These are phyloP conservation scores for Solanum neorickii DNA, from an alignment of 257 asterid species.

Conservation along the genomic window DNA sequence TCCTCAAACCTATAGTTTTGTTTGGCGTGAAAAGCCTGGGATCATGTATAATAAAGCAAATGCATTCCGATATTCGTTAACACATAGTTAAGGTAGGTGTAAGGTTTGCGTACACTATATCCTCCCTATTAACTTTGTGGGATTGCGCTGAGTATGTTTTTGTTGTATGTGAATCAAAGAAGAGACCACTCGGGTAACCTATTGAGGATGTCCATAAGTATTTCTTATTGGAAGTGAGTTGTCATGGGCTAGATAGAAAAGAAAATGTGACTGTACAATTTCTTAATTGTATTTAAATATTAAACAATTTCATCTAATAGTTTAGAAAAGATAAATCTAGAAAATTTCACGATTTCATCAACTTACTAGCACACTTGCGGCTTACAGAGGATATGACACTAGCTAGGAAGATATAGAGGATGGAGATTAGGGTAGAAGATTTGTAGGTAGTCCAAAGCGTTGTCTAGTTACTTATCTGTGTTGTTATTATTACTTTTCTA, in stretches of 20 bases:
- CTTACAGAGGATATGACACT: neutral
- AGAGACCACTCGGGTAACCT: neutral
- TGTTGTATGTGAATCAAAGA: neutral
- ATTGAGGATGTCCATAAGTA: neutral
- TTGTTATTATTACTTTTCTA: neutral
- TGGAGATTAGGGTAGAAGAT: neutral
- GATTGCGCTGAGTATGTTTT: neutral
- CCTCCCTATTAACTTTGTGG: neutral
- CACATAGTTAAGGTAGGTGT: neutral
- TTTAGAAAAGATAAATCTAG: neutral
- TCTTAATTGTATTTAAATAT: neutral
- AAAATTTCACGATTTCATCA: neutral
- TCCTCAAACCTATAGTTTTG: neutral
- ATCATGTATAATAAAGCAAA: neutral
- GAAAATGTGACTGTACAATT: neutral
- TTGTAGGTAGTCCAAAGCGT: neutral
- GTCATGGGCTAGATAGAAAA: neutral
- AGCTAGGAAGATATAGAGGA: neutral
- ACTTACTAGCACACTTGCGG: neutral
- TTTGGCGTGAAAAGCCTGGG: neutral
- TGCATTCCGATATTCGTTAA: neutral
- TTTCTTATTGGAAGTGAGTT: neutral
- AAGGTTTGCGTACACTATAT: neutral
- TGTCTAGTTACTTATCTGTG: neutral
- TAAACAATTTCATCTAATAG: neutral